Percentiles rank a stretch among this genome's conserved stretches.
phyloP scores from a whole-genome alignment of 176 grass and related monocot species.

The Tillandsia fasciculata region DNA sequence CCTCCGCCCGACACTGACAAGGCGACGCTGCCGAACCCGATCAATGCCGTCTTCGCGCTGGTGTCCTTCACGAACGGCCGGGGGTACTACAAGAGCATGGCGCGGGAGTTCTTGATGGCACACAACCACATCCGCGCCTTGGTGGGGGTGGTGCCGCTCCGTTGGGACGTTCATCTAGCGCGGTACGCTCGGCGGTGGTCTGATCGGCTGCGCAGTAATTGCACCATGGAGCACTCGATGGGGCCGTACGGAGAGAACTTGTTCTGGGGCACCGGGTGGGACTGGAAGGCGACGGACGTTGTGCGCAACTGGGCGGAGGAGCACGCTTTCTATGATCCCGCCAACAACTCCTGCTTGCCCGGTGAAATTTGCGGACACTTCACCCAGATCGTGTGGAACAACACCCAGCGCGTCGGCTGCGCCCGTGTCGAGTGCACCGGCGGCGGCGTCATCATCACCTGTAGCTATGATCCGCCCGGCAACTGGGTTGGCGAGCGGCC shows the following conservation, averaged over 20 bases:
- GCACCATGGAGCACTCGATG: constrained; percentile 6
- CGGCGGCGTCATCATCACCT: constrained; percentile 17
- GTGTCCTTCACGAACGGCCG: background rate
- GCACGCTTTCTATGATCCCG: constrained; percentile 2
- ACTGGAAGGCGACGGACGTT: background rate
- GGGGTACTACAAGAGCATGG: background rate
- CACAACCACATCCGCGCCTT: constrained; percentile 7
- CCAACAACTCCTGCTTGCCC: background rate
- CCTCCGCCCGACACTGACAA: background rate
- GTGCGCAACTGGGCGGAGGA: constrained; percentile 9
- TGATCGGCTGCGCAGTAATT: background rate
- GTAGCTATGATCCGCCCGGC: constrained; percentile 18
- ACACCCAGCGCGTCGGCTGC: constrained; percentile 2
- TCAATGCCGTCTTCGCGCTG: background rate
- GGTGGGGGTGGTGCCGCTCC: background rate
- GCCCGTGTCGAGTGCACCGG: constrained; percentile 5
- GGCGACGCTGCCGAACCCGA: background rate
- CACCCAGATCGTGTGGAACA: constrained; percentile 24
- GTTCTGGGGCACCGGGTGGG: constrained; percentile 12
- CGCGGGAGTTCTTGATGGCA: background rate
- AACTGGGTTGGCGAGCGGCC: constrained; percentile 15
- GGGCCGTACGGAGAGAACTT: constrained; percentile 25
- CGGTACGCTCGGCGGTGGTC: constrained; percentile 14
- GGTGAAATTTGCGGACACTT: constrained; percentile 14
- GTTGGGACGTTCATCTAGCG: background rate